phyloP scores from a whole-genome alignment of 805 yeast species.

The Candida glaebosa region DNA sequence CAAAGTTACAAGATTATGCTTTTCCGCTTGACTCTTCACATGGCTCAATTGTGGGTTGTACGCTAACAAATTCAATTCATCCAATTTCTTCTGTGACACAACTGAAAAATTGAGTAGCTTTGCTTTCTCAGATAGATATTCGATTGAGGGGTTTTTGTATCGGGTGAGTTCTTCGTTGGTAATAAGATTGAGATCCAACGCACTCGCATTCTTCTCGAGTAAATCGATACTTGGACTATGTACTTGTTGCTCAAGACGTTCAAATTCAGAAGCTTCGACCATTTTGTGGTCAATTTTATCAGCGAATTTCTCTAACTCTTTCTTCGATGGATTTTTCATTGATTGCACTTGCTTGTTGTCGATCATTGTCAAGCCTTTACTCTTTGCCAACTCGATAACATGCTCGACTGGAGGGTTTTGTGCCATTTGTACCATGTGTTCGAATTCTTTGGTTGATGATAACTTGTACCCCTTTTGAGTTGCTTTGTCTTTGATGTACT shows the following conservation, averaged over 20 bases:
- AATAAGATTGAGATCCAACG: conserved; percentile 11
- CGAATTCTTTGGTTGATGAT: conserved; percentile 26
- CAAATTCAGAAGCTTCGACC: conserved; percentile 15
- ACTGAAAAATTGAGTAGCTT: conserved; percentile 12
- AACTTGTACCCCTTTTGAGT: conserved; percentile 31
- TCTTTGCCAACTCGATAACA: conserved; percentile 17
- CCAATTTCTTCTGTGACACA: conserved; percentile 13
- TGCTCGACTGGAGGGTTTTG: conserved; percentile 24
- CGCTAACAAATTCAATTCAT: conserved; percentile 19
- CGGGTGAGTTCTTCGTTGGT: conserved; percentile 11
- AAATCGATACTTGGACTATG: conserved; percentile 14
- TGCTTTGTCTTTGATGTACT: conserved; percentile 31
- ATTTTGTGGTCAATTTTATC: conserved; percentile 9
- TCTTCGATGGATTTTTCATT: conserved; percentile 21
- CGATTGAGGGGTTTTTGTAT: conserved; percentile 19
- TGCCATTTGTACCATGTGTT: conserved; percentile 24
- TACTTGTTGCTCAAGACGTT: conserved; percentile 15
- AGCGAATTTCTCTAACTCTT: conserved; percentile 10
- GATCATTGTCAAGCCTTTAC: conserved; percentile 10
- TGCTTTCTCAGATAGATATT: conserved; percentile 13
- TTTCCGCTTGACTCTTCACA: conserved; percentile 33
- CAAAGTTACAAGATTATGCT: conserved; percentile 29
- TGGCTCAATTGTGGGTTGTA: conserved; percentile 32
- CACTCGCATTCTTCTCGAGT: conserved; percentile 7
- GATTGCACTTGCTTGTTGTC: conserved; percentile 19